These are phyloP conservation scores for Colletotrichum simmondsii DNA, from an alignment of 2,329 filamentous ascomycete genomes.

Conservation along the genomic window DNA sequence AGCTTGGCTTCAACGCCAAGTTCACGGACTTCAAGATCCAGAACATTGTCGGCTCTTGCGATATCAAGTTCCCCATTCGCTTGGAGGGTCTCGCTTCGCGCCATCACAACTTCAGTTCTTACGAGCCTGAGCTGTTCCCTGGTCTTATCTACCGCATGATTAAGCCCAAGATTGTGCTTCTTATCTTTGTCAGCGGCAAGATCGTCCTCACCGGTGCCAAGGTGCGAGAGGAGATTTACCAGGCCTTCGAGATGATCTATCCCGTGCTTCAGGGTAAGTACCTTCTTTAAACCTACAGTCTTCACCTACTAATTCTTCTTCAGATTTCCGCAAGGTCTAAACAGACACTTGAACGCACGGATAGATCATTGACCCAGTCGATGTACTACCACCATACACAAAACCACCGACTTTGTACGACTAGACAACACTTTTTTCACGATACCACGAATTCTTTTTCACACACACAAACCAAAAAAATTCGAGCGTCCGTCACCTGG, in stretches of 20 bases:
- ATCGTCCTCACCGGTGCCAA: conserved; percentile 98
- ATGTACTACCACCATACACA: conserved; percentile 35
- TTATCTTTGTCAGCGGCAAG: conserved; percentile 98
- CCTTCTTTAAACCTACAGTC: conserved; percentile 23
- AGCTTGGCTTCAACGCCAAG: conserved; percentile 99
- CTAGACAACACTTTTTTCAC: conserved; percentile 50
- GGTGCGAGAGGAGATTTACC: conserved; percentile 97
- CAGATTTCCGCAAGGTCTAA: conserved; percentile 70
- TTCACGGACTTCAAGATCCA: conserved; percentile 99
- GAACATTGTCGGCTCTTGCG: conserved; percentile 98
- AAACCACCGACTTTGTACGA: conserved; percentile 49
- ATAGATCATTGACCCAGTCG: conserved; percentile 25
- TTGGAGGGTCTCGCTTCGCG: conserved; percentile 94
- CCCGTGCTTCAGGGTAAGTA: conserved; percentile 86
- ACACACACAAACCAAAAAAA: conserved; percentile 28
- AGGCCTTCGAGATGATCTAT: conserved; percentile 97
- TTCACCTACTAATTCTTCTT: conserved; percentile 1
- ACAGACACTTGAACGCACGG: not conserved
- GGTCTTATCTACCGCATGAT: conserved; percentile 99
- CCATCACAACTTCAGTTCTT: conserved; percentile 99
- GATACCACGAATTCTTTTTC: conserved; percentile 57
- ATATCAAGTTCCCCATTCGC: conserved; percentile 99
- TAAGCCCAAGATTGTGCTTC: conserved; percentile 97
- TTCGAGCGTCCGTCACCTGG: conserved; percentile 18
- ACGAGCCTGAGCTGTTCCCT: conserved; percentile 98